Percentiles rank a stretch among this genome's conserved stretches.
Conservation (phyloP, 257 asterid genomes). For the Penstemon newberryi region DNA sequence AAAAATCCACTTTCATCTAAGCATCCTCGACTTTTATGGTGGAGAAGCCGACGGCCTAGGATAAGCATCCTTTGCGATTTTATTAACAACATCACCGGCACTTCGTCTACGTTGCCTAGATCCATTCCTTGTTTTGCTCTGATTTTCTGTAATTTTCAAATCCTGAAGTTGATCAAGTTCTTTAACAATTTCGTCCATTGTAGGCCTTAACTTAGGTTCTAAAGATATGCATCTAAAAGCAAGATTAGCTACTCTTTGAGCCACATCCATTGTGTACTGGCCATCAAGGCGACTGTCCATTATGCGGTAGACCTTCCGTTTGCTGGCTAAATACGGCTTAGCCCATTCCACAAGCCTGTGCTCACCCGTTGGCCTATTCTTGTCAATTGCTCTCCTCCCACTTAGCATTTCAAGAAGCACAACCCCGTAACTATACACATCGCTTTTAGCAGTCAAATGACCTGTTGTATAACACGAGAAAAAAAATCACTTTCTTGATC, state of each 20-base stretch:
- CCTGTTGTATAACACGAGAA: conserved; percentile 25
- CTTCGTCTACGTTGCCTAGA: conserved; percentile 42
- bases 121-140: conserved; percentile 21
- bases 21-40: background rate
- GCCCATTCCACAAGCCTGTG: conserved; percentile 56
- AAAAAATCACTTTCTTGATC: no score
- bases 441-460: conserved; percentile 52
- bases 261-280: conserved; percentile 49
- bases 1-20: background rate
- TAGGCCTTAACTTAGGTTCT: conserved; percentile 52
- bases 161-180: conserved; percentile 50
- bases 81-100: conserved; percentile 31
- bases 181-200: conserved; percentile 40
- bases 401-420: conserved; percentile 54
- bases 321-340: conserved; percentile 46
- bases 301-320: conserved; percentile 46
- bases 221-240: conserved; percentile 42
- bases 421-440: conserved; percentile 57
- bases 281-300: conserved; percentile 64
- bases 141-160: conserved; percentile 19
- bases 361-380: conserved; percentile 49
- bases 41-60: conserved; percentile 42
- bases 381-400: conserved; percentile 55
- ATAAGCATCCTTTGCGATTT: conserved; percentile 32
- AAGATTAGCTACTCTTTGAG: conserved; percentile 41